Evolutionary conservation across 202 grass and related monocot species (phyloP).

Genomic region (Schoenoplectus tabernaemontani): DNA sequence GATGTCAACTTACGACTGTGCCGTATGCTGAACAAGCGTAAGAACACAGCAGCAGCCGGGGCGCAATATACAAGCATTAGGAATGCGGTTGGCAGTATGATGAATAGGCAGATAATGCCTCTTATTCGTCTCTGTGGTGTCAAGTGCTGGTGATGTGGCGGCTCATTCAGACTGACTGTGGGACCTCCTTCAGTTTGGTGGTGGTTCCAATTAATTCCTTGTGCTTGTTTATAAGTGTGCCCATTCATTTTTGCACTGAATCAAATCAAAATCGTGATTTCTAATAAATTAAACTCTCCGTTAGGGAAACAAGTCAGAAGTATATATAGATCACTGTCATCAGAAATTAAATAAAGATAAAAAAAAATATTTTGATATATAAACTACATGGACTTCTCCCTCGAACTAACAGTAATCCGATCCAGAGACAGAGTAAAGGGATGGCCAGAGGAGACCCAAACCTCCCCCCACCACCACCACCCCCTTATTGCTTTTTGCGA

Average conservation of each 20-base stretch:
- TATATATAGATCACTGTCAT: neutral
- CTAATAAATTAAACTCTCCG: neutral
- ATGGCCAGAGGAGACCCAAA: neutral
- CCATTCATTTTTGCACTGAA: conserved; percentile 40
- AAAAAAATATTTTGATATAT: neutral
- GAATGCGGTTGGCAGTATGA: conserved; percentile 64
- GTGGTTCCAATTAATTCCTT: conserved; percentile 39
- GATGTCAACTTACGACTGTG: conserved; percentile 73
- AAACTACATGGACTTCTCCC: neutral
- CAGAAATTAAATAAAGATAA: neutral
- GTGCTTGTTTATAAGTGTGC: neutral
- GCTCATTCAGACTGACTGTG: conserved; percentile 29
- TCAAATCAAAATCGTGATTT: neutral
- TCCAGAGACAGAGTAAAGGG: neutral
- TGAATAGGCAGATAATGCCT: conserved; percentile 55
- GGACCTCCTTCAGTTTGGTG: conserved; percentile 19
- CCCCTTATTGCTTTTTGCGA: neutral
- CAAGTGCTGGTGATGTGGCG: conserved; percentile 34
- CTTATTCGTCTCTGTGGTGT: conserved; percentile 41
- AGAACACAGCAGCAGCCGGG: conserved; percentile 40
- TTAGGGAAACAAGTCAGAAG: neutral
- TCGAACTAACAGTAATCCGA: neutral
- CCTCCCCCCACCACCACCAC: neutral
- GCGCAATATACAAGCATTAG: conserved; percentile 71
- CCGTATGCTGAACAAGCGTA: conserved; percentile 68